Evolutionary conservation across 2,329 filamentous ascomycete genomes (phyloP).

Genomic region (Sporothrix dimorphospora): DNA sequence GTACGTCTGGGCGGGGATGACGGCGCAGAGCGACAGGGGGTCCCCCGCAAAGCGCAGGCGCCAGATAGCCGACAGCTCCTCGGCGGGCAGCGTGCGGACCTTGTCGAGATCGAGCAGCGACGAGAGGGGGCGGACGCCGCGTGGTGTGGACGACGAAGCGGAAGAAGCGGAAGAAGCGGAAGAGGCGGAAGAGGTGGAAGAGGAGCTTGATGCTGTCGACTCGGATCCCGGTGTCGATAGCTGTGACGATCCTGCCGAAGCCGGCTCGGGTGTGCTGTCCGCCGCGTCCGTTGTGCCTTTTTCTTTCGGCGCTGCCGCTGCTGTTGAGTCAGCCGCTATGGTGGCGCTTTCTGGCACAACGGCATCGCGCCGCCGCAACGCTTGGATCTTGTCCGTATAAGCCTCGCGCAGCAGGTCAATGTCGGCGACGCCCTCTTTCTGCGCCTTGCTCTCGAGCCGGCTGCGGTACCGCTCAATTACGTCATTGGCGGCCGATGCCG

Average conservation of each 20-base stretch:
- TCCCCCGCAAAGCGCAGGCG: slow-evolving; percentile 79
- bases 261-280: neutral
- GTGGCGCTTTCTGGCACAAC: slow-evolving; percentile 42
- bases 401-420: slow-evolving; percentile 77
- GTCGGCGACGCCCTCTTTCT: slow-evolving; percentile 68
- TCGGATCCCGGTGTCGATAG: slow-evolving; percentile 5
- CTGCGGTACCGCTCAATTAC: slow-evolving; percentile 83
- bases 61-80: slow-evolving; percentile 89
- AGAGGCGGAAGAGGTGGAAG: neutral
- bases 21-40: slow-evolving; percentile 78
- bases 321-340: neutral
- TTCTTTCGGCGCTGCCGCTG: neutral
- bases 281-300: neutral
- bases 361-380: slow-evolving; percentile 69
- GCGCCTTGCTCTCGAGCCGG: slow-evolving; percentile 83
- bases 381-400: slow-evolving; percentile 81
- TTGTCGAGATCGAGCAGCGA: slow-evolving; percentile 77
- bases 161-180: slow-evolving; percentile 38
- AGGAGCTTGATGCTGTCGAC: neutral
- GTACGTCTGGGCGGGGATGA: slow-evolving; percentile 76
- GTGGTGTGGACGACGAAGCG: slow-evolving; percentile 42
- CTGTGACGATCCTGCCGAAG: neutral
- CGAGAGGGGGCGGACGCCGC: slow-evolving; percentile 47
- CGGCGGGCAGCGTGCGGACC: slow-evolving; percentile 68
- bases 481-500: slow-evolving; percentile 56